Conservation (phyloP, 192 early-diverging fungal genomes). For the Rhizophagus clarus region DNA sequence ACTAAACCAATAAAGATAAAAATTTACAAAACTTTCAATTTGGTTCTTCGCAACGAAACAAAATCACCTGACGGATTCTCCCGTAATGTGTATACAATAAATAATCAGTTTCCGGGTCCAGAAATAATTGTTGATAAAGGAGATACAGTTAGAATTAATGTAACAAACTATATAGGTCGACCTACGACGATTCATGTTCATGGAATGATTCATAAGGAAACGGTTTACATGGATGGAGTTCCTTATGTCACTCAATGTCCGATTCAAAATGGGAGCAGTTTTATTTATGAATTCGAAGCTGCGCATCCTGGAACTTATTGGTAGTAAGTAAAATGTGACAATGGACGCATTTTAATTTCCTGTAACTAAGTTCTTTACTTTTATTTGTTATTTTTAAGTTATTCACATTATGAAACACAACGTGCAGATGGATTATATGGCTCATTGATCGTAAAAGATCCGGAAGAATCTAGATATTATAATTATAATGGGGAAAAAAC, state of each 20-base stretch:
- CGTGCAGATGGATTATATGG: conserved; percentile 47
- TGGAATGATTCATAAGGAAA: conserved; percentile 45
- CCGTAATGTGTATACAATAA: background rate
- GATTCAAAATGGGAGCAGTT: conserved; percentile 46
- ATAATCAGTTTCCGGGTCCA: conserved; percentile 3
- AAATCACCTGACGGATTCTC: background rate
- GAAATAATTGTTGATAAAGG: background rate
- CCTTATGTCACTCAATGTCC: conserved; percentile 66
- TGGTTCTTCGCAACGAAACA: background rate
- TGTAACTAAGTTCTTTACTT: conserved; percentile 1
- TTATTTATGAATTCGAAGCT: conserved; percentile 47
- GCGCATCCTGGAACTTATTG: conserved; percentile 50
- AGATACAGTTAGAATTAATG: background rate
- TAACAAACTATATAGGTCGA: conserved; percentile 42
- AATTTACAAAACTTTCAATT: background rate
- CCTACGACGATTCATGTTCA: conserved; percentile 56
- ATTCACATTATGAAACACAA: conserved; percentile 47
- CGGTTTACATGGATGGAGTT: conserved; percentile 51
- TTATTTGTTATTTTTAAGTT: conserved; percentile 45
- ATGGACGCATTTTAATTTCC: conserved; percentile 4
- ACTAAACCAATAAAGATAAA: background rate
- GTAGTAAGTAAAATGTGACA: background rate
- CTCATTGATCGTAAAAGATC: conserved; percentile 43
- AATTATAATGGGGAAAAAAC: conserved; percentile 47
- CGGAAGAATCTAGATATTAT: conserved; percentile 36